Base-by-base conservation (phyloP, 1,284 basidiomycete species). In the Lentinula novae-zelandiae region DNA sequence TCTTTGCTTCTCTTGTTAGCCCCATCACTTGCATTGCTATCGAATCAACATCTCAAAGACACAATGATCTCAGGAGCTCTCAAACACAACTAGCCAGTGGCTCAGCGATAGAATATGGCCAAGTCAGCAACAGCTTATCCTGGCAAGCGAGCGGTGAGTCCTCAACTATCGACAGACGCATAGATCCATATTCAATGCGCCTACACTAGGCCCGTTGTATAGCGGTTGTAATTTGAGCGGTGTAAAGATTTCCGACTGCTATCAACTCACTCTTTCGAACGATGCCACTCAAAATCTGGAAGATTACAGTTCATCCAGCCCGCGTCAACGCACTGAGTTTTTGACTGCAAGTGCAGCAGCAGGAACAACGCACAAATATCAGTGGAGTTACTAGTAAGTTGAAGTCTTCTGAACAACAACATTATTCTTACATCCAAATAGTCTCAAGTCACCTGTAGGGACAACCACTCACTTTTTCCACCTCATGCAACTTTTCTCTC, bases 311-410 rank as follows among this genome's bases (percentile, higher is more conserved):
- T 42, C 53, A 13, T 40, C 54, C n/a, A 39, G 53, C 20, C 58
- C 58, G 2, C 62, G 64, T n/a, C 66, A 67, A 48, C 63, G 63
- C 17, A 64, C 61, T 22, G 66, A 67, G 60, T 64, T 65, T 46
- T 39, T 54, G 20, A 63, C 63, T 17, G 34, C 56, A 13, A 58
- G 46, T 7, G 49, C 46, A 7, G 31, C 56, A 0, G 60, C 60
- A 22, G 63, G 64, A 1, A 56, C 60, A 46, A 53, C 64, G 9
- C 62, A 62, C 50, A 33, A 34, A 20, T 64, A 64, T 27, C 13
- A 61, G 36, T 65, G 64, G 64, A 58, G 51, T 34, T 63, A 59
- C 33, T 65, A 62, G 54, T 56, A 15, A 53, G 52, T 20, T 3
- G 27, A 0, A 3, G 27, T 4, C 27, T 27, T 27, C 27, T 27